These are phyloP conservation scores for Fusarium papillatum DNA, from an alignment of 2,329 filamentous ascomycete genomes.

Conservation along the genomic window DNA sequence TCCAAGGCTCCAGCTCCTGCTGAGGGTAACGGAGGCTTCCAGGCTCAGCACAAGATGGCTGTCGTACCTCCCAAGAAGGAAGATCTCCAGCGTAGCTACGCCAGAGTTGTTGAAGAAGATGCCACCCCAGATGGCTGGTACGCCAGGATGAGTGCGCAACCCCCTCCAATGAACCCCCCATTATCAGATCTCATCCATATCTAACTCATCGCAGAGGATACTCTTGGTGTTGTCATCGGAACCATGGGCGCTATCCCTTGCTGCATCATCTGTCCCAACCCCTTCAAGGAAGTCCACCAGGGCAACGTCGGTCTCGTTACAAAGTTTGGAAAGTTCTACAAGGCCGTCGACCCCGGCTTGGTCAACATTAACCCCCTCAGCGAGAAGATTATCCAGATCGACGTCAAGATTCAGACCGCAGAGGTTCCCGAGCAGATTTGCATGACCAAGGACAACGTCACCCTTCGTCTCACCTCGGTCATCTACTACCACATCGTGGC, in stretches of 20 bases:
- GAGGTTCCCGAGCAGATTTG: slow-evolving; percentile 97
- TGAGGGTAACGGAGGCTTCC: slow-evolving; percentile 57
- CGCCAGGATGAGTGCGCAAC: slow-evolving; percentile 80
- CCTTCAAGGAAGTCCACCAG: slow-evolving; percentile 92
- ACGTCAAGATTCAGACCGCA: slow-evolving; percentile 99
- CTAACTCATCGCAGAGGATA: slow-evolving; percentile 69
- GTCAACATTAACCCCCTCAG: slow-evolving; percentile 98
- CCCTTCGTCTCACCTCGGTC: slow-evolving; percentile 91
- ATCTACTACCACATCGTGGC: slow-evolving; percentile 99
- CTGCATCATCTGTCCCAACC: slow-evolving; percentile 94
- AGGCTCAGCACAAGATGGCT: slow-evolving; percentile 68
- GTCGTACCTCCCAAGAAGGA: slow-evolving; percentile 87
- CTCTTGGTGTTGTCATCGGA: slow-evolving; percentile 81
- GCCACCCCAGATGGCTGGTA: slow-evolving; percentile 88
- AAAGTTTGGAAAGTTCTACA: slow-evolving; percentile 95
- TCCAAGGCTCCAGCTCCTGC: slow-evolving; percentile 44
- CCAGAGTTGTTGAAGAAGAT: slow-evolving; percentile 73
- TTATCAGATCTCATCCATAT: not conserved
- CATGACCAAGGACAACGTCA: slow-evolving; percentile 99
- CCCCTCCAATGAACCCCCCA: not conserved
- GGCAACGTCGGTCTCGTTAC: slow-evolving; percentile 96
- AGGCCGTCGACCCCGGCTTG: slow-evolving; percentile 95
- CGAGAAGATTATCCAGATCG: slow-evolving; percentile 90
- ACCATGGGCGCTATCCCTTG: slow-evolving; percentile 89
- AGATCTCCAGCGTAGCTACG: slow-evolving; percentile 89